A percentile compares a stretch with the other conserved stretches of the same genome.
phyloP scores from a whole-genome alignment of 441 rosid genomes.

The Sinapis alba region DNA sequence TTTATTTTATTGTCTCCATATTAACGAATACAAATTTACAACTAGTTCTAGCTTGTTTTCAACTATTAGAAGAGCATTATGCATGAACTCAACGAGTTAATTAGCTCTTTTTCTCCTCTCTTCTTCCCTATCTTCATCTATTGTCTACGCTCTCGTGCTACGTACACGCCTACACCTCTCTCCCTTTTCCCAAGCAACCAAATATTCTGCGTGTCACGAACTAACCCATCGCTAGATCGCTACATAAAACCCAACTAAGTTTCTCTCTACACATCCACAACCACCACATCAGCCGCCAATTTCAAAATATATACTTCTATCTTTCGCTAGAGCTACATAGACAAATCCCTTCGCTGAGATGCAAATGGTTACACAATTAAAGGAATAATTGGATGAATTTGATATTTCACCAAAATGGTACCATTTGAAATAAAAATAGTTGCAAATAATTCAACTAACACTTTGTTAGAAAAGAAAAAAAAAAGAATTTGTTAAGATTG shows the following conservation, averaged over 20 bases:
- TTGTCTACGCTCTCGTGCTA: background rate
- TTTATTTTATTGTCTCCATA: background rate
- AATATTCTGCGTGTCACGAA: background rate
- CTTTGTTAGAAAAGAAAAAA: background rate
- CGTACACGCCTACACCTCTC: background rate
- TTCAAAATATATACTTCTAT: background rate
- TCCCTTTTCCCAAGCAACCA: background rate
- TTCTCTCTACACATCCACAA: background rate
- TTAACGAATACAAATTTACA: background rate
- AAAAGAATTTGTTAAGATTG: background rate
- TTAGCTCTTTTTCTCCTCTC: background rate
- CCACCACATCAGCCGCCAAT: background rate
- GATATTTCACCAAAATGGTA: background rate
- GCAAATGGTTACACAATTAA: background rate
- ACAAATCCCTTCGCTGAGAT: background rate
- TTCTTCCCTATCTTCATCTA: background rate
- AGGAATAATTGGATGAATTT: background rate
- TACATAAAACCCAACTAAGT: background rate
- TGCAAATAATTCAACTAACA: background rate
- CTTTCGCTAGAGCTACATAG: background rate
- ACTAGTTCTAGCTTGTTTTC: background rate
- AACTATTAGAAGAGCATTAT: background rate
- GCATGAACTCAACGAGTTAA: background rate
- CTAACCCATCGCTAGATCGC: background rate
- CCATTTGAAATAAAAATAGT: background rate